Base-by-base conservation (phyloP, 2,329 filamentous ascomycete species). In the Fusarium sacchari region DNA sequence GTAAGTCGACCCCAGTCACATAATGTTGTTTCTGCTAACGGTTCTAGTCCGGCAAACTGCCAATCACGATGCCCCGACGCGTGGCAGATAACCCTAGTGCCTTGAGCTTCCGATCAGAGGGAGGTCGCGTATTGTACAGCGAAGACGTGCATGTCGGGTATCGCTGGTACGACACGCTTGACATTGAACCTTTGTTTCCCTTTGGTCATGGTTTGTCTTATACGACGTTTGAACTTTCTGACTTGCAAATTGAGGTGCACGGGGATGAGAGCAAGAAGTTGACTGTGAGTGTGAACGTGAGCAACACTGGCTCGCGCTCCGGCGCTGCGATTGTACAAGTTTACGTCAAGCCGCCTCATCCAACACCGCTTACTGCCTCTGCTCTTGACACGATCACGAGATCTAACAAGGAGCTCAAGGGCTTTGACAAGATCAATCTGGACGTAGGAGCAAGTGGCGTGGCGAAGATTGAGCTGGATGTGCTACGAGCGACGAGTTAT, bases 81-180 rank as follows among this genome's bases (percentile, higher is more conserved):
- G 28, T 64, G 4, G 7, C 43, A 20, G 61, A 64, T 10, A 64
- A 61, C 8, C 44, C 61, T 1, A 64, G 56, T 12, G 43, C 43
- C 0, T 13, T 64, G 1, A 64, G 4, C 56, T 64, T 64, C 20
- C 43, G 61, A 0, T 64, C 56, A 24, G 61, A 64, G 1, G 61
- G 61, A 7, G 61, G 61, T 3, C 20, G 56, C 1, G 61, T 64
- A 1, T 8, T 50, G 17, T 64, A 64, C 24, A 43, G 37, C 3
- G 61, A 64, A 37, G 61, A 64, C 22, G 61, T 64, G 12, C 57
- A 64, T 47, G 61, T 64, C 37, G 61, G 61, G 17, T 64, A 64
- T 26, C 61, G 61, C 24, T 61, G 57, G 36, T 64, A 64, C 7
- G 61, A 64, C 28, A 64, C 43, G 13, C 17, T 64, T 4, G 44